Evolutionary conservation across 371 early-diverging fungal species (phyloP), one percentile per base, ranked within the genome.

Genomic region (Syncephalastrum contaminatum): DNA sequence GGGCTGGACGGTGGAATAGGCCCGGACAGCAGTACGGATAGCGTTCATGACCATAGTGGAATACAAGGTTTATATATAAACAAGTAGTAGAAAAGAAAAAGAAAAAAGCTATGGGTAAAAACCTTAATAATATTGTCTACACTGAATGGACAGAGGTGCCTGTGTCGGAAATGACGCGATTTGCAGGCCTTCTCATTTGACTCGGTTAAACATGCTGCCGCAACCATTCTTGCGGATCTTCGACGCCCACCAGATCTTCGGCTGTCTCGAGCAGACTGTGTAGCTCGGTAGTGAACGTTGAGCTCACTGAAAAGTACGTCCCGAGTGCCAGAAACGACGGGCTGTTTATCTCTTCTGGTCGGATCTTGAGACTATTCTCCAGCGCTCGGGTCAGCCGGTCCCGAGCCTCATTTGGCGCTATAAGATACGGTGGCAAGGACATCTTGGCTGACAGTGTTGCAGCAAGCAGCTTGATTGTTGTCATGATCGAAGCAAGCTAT

Each of bases 1-100:
- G 40, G 79, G 79, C 52, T 77, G 66, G 43, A 65, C 66, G 16
- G 82, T 80, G 2, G 77, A 62, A 47, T 68, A 82, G 21, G 72
- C 61, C 51, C 67, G 74, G 39, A 64, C 58, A 58, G 72, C 41
- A 16, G 66, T 36, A 43, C 73, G 58, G 19, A 82, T 54, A 42
- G 59, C 52, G 51, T 72, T 72, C 72, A 71, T 77, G 36, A 51
- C 36, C 36, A 30, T 30, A 10, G 36, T 30, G 36, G 10, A 5
- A 8, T 30, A 30, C 36, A 30, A 12, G 36, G 6, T 30, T 30
- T 30, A 30, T 30, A 10, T 30, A 30, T 30, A 30, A 30, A 12
- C 25, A 36, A 36, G 22, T 48, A 10, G 3, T 16, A 62, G 44
- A 44, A 25, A 41, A 22, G 47, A 43, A 48, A 55, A 47, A 27